Base-by-base conservation (phyloP, 2,329 filamentous ascomycete species). In the Epichloe uncinata region DNA sequence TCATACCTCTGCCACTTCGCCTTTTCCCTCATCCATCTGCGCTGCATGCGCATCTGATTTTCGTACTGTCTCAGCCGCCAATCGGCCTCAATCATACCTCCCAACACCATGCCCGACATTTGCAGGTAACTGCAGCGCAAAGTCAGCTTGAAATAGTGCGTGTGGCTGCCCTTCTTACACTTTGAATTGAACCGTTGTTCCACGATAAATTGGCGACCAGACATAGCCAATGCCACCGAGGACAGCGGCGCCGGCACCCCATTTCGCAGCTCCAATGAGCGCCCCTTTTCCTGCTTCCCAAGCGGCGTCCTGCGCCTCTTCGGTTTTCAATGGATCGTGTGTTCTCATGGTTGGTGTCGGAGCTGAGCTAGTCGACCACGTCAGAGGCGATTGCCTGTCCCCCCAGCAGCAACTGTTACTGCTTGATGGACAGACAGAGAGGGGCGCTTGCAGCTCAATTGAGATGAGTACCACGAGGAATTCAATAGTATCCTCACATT, bases 81-180 rank as follows among this genome's bases (percentile, higher is more conserved):
- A 60, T 91, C 86, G 3, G 85, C 86, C 69, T 88, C 84, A 49
- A 90, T 74, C 75, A 86, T 85, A 60, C 80, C 75, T 42, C 86
- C 86, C 35, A 87, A 60, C n/a, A 85, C 82, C 85, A 90, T 90
- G 53, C 81, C 82, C n/a, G 82, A 86, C 83, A 89, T 87, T 64
- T 89, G 85, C 15, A 90, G 71, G 61, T 87, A 91, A 33, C 86
- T 90, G 59, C 22, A 34, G 15, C 16, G 41, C 12, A 16, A 8
- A 35, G 40, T 50, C 8, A 50, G 49, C 34, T 48, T 35, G 34
- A 20, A 3, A 34, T 13, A 9, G 20, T 5, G 13, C 16, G 36
- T 20, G 37, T 18, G 8, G 30, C 33, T 41, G 50, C 49, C 34
- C 16, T 15, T 69, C 79, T 60, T 74, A 87, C 84, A 85, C 80